A percentile compares a stretch with the other conserved stretches of the same genome.
phyloP scores from a whole-genome alignment of 345 rosid genomes.

The Noccaea caerulescens region DNA sequence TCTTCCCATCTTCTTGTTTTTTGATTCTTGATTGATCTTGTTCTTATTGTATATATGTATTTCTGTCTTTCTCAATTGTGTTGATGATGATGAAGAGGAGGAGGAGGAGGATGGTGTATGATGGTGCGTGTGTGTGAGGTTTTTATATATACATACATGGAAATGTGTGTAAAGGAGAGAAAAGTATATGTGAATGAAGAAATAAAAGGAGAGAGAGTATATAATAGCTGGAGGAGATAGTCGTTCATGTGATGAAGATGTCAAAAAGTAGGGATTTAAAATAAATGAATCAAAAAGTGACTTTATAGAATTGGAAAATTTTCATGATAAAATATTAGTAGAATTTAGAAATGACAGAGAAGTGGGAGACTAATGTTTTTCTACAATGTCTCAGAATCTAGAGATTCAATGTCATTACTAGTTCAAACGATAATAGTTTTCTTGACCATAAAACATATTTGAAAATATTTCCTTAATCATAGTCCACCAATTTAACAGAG shows the following conservation, averaged over 20 bases:
- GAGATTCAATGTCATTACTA: conserved; percentile 12
- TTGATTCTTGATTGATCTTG: conserved; percentile 24
- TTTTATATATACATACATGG: conserved; percentile 38
- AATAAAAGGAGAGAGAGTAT: conserved; percentile 32
- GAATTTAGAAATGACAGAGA: conserved; percentile 49
- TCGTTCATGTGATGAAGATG: conserved; percentile 48
- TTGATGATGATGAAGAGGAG: conserved; percentile 34
- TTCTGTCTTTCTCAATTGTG: conserved; percentile 21
- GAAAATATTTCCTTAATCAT: too few relatives aligned
- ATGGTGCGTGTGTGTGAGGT: conserved; percentile 41
- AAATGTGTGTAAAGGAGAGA: conserved; percentile 28
- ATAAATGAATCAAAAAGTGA: conserved; percentile 40
- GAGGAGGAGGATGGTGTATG: conserved; percentile 31
- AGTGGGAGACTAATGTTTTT: conserved; percentile 54
- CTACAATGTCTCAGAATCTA: conserved; percentile 40
- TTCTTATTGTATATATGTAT: conserved; percentile 24
- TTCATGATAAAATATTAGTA: conserved; percentile 35
- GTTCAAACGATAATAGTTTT: too few relatives aligned
- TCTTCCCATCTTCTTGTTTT: conserved; percentile 66
- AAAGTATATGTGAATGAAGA: conserved; percentile 44
- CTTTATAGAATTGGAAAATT: conserved; percentile 43
- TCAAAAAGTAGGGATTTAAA: conserved; percentile 50
- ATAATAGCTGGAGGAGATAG: conserved; percentile 75
- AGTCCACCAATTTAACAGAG: too few relatives aligned
- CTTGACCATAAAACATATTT: too few relatives aligned